These are phyloP conservation scores for Citropsis articulata DNA, from an alignment of 345 rosid species.

Conservation along the genomic window DNA sequence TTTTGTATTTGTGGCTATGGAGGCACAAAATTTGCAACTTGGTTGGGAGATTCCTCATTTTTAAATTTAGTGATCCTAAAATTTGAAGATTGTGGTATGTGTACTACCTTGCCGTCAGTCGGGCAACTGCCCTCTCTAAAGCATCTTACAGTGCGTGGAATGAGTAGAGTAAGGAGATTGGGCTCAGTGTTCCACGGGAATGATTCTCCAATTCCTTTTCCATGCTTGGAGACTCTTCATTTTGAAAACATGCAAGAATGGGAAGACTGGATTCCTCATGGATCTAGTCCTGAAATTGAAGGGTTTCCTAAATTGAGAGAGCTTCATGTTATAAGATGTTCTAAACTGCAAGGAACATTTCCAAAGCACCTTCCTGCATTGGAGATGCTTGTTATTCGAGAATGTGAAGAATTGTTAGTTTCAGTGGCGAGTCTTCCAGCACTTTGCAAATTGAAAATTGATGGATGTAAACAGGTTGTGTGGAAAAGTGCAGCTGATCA, in stretches of 20 bases:
- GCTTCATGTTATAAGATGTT: slow-evolving; percentile 27
- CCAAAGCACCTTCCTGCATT: slow-evolving; percentile 20
- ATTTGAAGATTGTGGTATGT: too few relatives aligned
- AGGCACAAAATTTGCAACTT: background rate
- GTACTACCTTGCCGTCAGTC: too few relatives aligned
- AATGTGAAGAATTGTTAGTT: background rate
- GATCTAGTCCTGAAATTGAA: background rate
- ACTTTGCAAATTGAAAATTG: too few relatives aligned
- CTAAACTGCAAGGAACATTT: slow-evolving; percentile 13
- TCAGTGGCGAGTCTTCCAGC: too few relatives aligned
- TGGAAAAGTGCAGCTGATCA: too few relatives aligned
- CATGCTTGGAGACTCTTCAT: background rate
- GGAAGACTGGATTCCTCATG: slow-evolving; percentile 27
- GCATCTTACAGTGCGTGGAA: too few relatives aligned
- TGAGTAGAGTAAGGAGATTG: fast-evolving
- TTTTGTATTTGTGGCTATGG: background rate
- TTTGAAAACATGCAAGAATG: slow-evolving; percentile 28
- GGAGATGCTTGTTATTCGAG: background rate
- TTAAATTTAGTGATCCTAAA: fast-evolving
- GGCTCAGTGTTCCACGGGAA: too few relatives aligned
- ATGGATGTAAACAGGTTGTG: too few relatives aligned
- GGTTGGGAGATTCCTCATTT: background rate
- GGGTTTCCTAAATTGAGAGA: slow-evolving; percentile 28
- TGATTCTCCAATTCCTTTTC: too few relatives aligned
- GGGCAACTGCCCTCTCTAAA: too few relatives aligned